Percentiles rank a stretch among this genome's conserved stretches.
Conservation (phyloP, 176 grass and related monocot species). For the Triticum dicoccoides region DNA sequence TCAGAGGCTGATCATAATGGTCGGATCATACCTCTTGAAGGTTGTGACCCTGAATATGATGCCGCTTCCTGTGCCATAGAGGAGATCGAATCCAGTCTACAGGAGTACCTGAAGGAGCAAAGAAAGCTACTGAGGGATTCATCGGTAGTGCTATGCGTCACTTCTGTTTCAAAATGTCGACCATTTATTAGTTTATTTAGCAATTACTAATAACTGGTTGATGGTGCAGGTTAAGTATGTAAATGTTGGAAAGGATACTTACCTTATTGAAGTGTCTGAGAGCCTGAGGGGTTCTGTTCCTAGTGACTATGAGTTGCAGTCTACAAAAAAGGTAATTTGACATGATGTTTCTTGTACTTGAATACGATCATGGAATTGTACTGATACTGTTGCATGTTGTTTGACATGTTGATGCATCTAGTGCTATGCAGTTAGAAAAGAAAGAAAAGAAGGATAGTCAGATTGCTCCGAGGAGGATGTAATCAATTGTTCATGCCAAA, state of each 20-base stretch:
- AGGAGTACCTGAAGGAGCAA: constrained; percentile 82
- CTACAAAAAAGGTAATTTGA: constrained; percentile 71
- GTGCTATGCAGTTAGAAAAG: neutral
- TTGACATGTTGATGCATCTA: neutral
- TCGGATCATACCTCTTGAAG: constrained; percentile 79
- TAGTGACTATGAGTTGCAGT: constrained; percentile 76
- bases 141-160: constrained; percentile 37
- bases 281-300: constrained; percentile 64
- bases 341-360: neutral
- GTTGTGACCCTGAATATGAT: constrained; percentile 84
- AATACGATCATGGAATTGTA: constrained; percentile 19
- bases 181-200: neutral
- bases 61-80: constrained; percentile 52
- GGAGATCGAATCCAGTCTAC: constrained; percentile 63
- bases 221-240: constrained; percentile 78
- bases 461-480: neutral
- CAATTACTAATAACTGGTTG: constrained; percentile 18
- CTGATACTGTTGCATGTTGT: neutral
- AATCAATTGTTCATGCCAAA: neutral
- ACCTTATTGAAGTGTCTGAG: constrained; percentile 86
- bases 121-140: constrained; percentile 49
- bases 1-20: constrained; percentile 81
- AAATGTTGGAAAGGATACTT: constrained; percentile 79
- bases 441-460: neutral
- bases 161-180: constrained; percentile 18